phyloP scores from a whole-genome alignment of 2,329 filamentous ascomycete species.

The Xylaria sp. region DNA sequence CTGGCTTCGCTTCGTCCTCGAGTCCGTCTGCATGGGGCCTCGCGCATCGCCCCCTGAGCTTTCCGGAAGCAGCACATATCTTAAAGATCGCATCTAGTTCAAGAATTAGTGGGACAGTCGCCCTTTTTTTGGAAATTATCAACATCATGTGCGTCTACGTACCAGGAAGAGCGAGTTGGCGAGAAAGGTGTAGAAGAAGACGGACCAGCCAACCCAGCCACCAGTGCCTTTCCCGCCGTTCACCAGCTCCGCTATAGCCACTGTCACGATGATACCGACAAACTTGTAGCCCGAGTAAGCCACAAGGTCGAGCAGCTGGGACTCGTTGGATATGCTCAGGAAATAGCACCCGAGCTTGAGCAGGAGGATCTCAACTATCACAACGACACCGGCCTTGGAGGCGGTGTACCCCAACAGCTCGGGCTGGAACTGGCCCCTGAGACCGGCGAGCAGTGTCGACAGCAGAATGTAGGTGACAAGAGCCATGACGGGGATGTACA shows the following conservation, averaged over 20 bases:
- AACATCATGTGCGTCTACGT: slow-evolving; percentile 53
- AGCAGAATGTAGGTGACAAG: slow-evolving; percentile 97
- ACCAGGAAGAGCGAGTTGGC: slow-evolving; percentile 97
- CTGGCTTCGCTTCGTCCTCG: slow-evolving; percentile 85
- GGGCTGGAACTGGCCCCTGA: slow-evolving; percentile 91
- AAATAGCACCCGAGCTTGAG: slow-evolving; percentile 95
- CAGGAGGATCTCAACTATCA: slow-evolving; percentile 87
- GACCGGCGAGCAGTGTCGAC: slow-evolving; percentile 87
- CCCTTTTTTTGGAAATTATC: neutral
- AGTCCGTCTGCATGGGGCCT: slow-evolving; percentile 75
- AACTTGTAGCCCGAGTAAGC: slow-evolving; percentile 99
- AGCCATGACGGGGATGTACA: slow-evolving; percentile 98
- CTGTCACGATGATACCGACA: slow-evolving; percentile 92
- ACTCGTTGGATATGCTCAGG: slow-evolving; percentile 91
- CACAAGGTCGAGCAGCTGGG: slow-evolving; percentile 90
- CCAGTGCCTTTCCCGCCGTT: slow-evolving; percentile 85
- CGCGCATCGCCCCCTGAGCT: slow-evolving; percentile 73
- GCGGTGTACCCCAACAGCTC: slow-evolving; percentile 92
- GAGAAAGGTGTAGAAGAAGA: slow-evolving; percentile 91
- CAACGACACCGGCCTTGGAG: slow-evolving; percentile 82
- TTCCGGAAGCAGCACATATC: slow-evolving; percentile 94
- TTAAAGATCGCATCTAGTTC: slow-evolving; percentile 84
- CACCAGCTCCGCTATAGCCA: slow-evolving; percentile 80
- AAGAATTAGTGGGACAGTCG: slow-evolving; percentile 22
- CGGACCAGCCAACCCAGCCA: slow-evolving; percentile 86